Percentiles rank a stretch among this genome's conserved stretches.
These are phyloP conservation scores for Arctostaphylos glauca DNA, from an alignment of 148 eudicot species.

Conservation along the genomic window DNA sequence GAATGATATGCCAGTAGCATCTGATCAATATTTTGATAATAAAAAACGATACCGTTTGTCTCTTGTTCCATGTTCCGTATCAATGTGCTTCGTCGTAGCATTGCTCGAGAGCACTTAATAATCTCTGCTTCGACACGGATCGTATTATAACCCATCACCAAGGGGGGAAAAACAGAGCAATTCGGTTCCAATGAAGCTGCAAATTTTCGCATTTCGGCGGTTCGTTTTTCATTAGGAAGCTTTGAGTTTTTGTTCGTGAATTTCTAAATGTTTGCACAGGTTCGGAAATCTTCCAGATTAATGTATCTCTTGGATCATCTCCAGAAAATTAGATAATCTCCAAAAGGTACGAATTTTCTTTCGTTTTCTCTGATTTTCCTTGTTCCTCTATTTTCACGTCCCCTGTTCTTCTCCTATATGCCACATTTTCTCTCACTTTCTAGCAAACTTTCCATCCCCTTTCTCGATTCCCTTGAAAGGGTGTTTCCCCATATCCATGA, in stretches of 20 bases:
- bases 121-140: neutral
- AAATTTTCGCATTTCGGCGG: neutral
- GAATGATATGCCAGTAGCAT: no score
- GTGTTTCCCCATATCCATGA: constrained; percentile 22
- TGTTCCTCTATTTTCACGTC: neutral
- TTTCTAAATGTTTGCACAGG: neutral
- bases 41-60: neutral
- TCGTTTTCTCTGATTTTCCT: neutral
- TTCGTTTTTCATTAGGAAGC: neutral
- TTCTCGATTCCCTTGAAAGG: constrained; percentile 17
- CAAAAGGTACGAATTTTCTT: neutral
- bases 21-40: no score
- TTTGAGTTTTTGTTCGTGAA: neutral
- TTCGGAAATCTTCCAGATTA: neutral
- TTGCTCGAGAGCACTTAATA: neutral
- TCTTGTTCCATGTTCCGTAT: neutral
- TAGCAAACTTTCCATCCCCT: neutral
- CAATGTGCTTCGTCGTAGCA: neutral
- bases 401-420: constrained; percentile 15
- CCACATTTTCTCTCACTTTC: constrained; percentile 4
- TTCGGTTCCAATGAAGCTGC: neutral
- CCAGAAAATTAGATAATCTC: neutral
- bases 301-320: neutral
- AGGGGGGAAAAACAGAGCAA: neutral
- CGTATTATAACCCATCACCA: neutral